Evolutionary conservation across 2,329 filamentous ascomycete species (phyloP), one percentile per base, ranked within the genome.

Genomic region (Drechslerella stenobrocha): DNA sequence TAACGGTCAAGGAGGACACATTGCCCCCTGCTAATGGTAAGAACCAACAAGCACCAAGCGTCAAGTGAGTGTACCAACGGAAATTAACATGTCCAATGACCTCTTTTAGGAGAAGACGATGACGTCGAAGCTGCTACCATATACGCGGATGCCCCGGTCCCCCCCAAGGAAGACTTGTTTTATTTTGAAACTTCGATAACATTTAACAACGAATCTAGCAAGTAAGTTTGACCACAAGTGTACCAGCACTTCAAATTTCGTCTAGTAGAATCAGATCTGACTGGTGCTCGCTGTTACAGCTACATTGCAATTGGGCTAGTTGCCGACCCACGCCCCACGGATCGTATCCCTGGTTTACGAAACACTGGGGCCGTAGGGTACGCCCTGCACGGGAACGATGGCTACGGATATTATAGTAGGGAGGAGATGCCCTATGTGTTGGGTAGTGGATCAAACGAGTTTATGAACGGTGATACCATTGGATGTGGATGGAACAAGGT

Each of bases 341-440:
- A 58, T 26, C 47, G 40, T 20, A 45, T 45, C 4, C 61, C 61
- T 1, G 61, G 61, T 20, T 48, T 66, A 15, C 30, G 40, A 37
- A 47, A 53, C 24, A 52, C 30, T 20, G 37, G 42, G 22, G 48
- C 61, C 18, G 35, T 57, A 3, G 51, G 40, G 15, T 66, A 66
- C 44, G 61, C 47, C 24, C 56, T 52, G 53, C 61, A 66, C 20
- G 61, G 61, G 3, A 57, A 66, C n/a, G 61, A 66, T 18, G 61
- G 48, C 1, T 32, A 6, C 15, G 32, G 52, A 4, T 66, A 58
- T 42, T 53, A 28, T 20, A 58, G 47, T 28, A 52, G 28, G 11
- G 32, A 42, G 2, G 11, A 35, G 8, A 42, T 46, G 9, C 30
- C 53, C n/a, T 66, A 26, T 37, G 18, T 48, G 7, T 30, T 40